Evolutionary conservation across 2,329 filamentous ascomycete species (phyloP).

Genomic region (Botrytis galanthina): DNA sequence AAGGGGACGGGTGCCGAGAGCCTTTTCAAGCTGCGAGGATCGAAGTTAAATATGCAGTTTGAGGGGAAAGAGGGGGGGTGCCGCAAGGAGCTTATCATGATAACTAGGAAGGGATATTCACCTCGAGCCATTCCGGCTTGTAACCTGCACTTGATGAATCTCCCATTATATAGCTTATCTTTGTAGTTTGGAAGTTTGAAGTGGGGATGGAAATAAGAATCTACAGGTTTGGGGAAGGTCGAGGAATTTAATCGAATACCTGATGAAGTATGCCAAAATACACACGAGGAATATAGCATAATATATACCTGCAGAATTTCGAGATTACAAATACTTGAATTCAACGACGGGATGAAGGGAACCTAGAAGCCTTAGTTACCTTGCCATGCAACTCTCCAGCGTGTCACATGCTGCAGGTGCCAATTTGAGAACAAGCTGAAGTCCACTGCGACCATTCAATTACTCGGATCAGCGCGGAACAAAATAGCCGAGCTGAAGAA

Average conservation of each 20-base stretch:
- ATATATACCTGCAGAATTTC: neutral
- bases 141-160: constrained; percentile 25
- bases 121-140: constrained; percentile 31
- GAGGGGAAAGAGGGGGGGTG: neutral
- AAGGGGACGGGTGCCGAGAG: constrained; percentile 26
- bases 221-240: neutral
- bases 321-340: neutral
- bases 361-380: neutral
- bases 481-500: neutral
- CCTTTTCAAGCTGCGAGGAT: constrained; percentile 28
- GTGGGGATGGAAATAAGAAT: neutral
- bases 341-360: no score
- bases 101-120: neutral
- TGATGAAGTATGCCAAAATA: neutral
- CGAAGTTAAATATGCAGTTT: neutral
- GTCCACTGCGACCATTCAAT: neutral
- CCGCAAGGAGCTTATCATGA: neutral
- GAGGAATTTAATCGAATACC: neutral
- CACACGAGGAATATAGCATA: neutral
- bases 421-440: neutral
- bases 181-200: neutral
- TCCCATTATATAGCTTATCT: neutral
- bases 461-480: neutral
- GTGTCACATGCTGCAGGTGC: neutral
- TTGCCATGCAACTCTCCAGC: neutral